Evolutionary conservation across 78 protist species (phyloP), one percentile per base, ranked within the genome.

Genomic region (Dictyostelium discoideum): DNA sequence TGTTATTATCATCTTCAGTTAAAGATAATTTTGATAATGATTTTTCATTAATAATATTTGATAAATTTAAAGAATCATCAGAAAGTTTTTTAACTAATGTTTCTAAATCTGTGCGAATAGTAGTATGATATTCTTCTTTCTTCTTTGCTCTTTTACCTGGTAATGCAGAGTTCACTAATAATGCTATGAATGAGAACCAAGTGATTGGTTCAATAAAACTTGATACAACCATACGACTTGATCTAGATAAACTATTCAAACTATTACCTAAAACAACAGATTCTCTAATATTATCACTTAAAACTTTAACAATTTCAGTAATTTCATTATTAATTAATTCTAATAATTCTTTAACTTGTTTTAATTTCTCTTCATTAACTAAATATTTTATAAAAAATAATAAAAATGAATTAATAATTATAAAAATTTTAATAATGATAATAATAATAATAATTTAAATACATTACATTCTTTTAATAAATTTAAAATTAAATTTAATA

Each of bases 101-200:
- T 44, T 90, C 95, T 42, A 82, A 90, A 11, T 73, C 48, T 20
- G 74, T 72, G 50, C 95, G 84, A 14, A 90, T 11, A 13, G 26
- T 73, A 5, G 84, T 13, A 10, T 54, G 83, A 44, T 37, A 24
- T 54, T 90, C 95, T 20, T 90, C 95, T 26, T 63, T 90, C 95
- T 90, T 90, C 48, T 90, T 90, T 22, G 74, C 84, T 37, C 84
- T 82, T 65, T 90, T 90, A 10, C 80, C 20, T 89, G 95, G 95
- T 13, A 90, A 14, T 13, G 72, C 57, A 44, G 48, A 46, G 18
- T 82, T 82, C 13, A 82, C 7, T 3, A 81, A 40, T 39, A 57
- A 3, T 44, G 84, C 24, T 2, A 90, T 44, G 39, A 26, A 69
- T n/a, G 69, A 24, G 1, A 73, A 32, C 95, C 95, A 90, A 13